phyloP scores from a whole-genome alignment of 148 eudicot genomes.

The Linanthus parryae region DNA sequence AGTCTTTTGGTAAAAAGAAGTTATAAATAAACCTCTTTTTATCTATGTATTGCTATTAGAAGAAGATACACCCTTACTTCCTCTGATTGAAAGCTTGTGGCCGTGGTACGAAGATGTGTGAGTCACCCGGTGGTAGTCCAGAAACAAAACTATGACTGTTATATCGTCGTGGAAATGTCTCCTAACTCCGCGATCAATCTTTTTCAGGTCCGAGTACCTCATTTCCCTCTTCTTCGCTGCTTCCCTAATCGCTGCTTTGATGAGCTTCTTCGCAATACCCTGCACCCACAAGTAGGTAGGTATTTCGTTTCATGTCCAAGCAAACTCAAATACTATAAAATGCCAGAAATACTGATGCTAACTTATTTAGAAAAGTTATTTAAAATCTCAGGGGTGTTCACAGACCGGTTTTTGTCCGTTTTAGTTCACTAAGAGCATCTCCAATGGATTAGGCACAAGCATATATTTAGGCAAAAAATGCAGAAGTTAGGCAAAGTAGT shows the following conservation, averaged over 20 bases:
- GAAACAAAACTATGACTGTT: constrained; percentile 66
- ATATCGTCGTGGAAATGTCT: constrained; percentile 86
- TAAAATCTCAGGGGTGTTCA: no score
- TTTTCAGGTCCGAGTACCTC: constrained; percentile 77
- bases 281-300: constrained; percentile 8
- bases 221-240: constrained; percentile 89
- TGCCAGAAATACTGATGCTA: neutral
- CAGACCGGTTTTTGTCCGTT: no score
- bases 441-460: no score
- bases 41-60: neutral
- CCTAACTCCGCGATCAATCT: constrained; percentile 63
- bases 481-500: no score
- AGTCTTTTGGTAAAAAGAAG: no score
- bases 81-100: constrained; percentile 46
- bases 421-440: no score
- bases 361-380: neutral
- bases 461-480: no score
- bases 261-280: constrained; percentile 73
- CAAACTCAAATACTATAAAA: neutral
- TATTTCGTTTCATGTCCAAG: neutral
- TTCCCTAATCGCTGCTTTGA: constrained; percentile 57
- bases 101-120: constrained; percentile 31
- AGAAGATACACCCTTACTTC: constrained; percentile 29
- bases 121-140: constrained; percentile 45
- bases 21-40: neutral